Evolutionary conservation across 441 rosid species (phyloP).

Genomic region (Kokia cookei): DNA sequence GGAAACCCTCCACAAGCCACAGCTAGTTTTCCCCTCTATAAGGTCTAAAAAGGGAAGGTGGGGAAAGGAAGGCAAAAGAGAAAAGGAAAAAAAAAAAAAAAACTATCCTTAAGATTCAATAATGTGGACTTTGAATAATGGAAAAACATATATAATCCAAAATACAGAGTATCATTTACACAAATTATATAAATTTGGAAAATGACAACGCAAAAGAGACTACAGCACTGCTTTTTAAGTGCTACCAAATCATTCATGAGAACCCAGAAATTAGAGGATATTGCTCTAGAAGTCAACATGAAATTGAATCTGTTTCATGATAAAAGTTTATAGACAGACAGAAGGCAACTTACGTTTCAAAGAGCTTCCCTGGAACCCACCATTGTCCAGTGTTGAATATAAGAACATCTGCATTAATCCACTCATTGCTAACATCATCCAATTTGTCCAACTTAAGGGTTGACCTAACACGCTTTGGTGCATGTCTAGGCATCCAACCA

Average conservation of each 20-base stretch:
- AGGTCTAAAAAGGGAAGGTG: not conserved
- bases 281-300: not conserved
- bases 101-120: not conserved
- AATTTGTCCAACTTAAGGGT: slow-evolving; percentile 26
- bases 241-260: slow-evolving; percentile 1
- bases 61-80: not conserved
- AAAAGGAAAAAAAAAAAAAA: not conserved
- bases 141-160: not conserved
- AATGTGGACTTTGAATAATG: not conserved
- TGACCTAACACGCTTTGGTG: slow-evolving; percentile 65
- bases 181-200: not conserved
- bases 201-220: not conserved
- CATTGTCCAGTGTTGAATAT: slow-evolving; percentile 68
- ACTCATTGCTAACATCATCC: slow-evolving; percentile 17
- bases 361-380: slow-evolving; percentile 67
- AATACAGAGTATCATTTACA: not conserved
- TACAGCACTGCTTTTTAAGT: not conserved
- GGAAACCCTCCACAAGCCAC: not conserved
- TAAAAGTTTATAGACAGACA: not conserved
- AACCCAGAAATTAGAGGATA: not conserved
- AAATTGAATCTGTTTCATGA: not conserved
- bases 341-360: slow-evolving; percentile 47
- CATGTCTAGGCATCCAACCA: slow-evolving; percentile 36
- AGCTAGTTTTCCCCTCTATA: not conserved
- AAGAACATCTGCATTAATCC: slow-evolving; percentile 46